phyloP scores from a whole-genome alignment of 306 rosid species.

The Cyclanthera cordifolia region DNA sequence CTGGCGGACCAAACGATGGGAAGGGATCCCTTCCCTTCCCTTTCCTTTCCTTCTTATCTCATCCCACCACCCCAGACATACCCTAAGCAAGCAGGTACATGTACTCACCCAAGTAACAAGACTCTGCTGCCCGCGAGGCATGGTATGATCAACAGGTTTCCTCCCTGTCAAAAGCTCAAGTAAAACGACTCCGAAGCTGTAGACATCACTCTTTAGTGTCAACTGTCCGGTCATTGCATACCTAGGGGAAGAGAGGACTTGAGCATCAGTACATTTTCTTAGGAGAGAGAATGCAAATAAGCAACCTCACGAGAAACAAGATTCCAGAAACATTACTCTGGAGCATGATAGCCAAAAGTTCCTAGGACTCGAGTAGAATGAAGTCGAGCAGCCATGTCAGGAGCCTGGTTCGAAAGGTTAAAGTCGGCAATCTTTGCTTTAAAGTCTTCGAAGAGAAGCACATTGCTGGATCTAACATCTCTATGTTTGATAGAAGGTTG shows the following conservation, averaged over 20 bases:
- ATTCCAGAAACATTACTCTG: conserved; percentile 36
- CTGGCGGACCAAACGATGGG: too few relatives aligned
- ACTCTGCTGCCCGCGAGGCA: conserved; percentile 75
- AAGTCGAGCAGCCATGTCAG: conserved; percentile 77
- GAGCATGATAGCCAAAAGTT: conserved; percentile 74
- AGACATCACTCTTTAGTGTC: conserved; percentile 64
- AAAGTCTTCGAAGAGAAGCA: conserved; percentile 60
- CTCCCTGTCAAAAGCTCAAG: conserved; percentile 65
- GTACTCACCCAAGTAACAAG: conserved; percentile 34
- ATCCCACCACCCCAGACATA: too few relatives aligned
- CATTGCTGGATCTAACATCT: conserved; percentile 67
- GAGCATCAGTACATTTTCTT: not conserved
- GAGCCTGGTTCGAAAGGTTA: conserved; percentile 69
- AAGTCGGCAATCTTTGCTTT: conserved; percentile 63
- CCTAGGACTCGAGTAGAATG: conserved; percentile 68
- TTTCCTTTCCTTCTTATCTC: too few relatives aligned
- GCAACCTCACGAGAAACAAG: conserved; percentile 3
- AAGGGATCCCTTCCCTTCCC: too few relatives aligned
- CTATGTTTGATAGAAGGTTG: conserved; percentile 56
- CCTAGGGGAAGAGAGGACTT: conserved; percentile 23
- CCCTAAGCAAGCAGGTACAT: too few relatives aligned
- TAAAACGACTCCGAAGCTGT: conserved; percentile 64
- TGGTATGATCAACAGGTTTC: conserved; percentile 64
- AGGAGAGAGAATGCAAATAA: not conserved
- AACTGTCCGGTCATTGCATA: conserved; percentile 70